Evolutionary conservation across 2,329 filamentous ascomycete genomes (phyloP).

Genomic region (Metarhizium rileyi): DNA sequence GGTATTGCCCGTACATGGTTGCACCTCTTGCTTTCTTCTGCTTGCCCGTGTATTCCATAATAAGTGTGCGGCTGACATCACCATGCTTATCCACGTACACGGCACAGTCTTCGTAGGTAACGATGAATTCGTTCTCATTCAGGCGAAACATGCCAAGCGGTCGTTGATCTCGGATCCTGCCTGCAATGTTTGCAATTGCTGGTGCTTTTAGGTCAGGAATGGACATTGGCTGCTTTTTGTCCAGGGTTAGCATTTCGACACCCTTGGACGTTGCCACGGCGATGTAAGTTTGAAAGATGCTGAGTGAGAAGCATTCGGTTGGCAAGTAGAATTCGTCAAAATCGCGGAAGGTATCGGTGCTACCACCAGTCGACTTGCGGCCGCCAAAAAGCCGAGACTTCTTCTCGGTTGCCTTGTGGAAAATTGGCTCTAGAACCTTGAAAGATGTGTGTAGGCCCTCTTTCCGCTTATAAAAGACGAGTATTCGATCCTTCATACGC

Average conservation of each 20-base stretch:
- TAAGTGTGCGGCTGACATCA: conserved; percentile 84
- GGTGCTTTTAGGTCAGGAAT: conserved; percentile 78
- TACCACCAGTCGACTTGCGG: conserved; percentile 52
- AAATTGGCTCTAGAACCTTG: conserved; percentile 92
- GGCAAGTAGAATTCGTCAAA: conserved; percentile 99
- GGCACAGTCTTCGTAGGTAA: conserved; percentile 91
- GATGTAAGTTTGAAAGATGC: conserved; percentile 90
- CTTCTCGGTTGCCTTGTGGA: conserved; percentile 84
- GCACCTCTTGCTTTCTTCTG: conserved; percentile 68
- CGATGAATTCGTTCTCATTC: conserved; percentile 82
- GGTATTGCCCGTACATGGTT: conserved; percentile 83
- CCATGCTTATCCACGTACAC: conserved; percentile 98
- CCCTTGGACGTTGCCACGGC: conserved; percentile 86
- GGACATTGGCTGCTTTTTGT: conserved; percentile 93
- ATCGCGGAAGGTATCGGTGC: conserved; percentile 92
- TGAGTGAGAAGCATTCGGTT: conserved; percentile 87
- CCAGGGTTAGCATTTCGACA: conserved; percentile 90
- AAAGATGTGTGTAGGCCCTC: conserved; percentile 89
- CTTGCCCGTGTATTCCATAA: conserved; percentile 98
- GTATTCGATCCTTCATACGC: conserved; percentile 89
- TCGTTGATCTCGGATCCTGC: conserved; percentile 69
- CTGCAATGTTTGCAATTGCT: conserved; percentile 75
- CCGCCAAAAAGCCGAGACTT: conserved; percentile 57
- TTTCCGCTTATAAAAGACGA: conserved; percentile 95
- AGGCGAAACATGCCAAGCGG: conserved; percentile 96